phyloP scores from a whole-genome alignment of 208 protist species.

The Blechomonas ayalai region DNA sequence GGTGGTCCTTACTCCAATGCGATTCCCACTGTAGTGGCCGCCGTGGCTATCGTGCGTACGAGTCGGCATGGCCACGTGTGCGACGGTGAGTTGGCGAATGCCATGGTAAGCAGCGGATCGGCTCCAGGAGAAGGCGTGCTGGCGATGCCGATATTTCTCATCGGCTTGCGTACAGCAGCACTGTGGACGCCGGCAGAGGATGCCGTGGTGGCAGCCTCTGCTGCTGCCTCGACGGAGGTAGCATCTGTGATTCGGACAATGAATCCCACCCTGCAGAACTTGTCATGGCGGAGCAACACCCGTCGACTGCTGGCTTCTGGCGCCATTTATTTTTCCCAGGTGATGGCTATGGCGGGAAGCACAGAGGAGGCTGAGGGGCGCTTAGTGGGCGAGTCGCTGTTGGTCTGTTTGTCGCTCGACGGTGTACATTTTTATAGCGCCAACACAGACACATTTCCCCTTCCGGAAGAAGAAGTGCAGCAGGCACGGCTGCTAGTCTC shows the following conservation, averaged over 20 bases:
- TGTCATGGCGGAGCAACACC: conserved; percentile 6
- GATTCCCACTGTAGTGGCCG: conserved; percentile 24
- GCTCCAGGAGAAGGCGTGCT: conserved; percentile 5
- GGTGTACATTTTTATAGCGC: conserved; percentile 61
- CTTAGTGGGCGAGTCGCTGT: conserved; percentile 22
- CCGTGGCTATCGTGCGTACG: conserved; percentile 49
- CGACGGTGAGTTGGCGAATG: conserved; percentile 12
- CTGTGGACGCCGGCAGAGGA: conserved; percentile 11
- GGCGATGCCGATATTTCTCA: conserved; percentile 40
- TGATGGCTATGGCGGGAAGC: conserved; percentile 4
- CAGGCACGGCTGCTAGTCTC: neutral
- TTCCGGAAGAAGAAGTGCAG: neutral
- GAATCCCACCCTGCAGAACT: conserved; percentile 15
- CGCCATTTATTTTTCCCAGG: neutral
- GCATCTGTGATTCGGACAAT: neutral
- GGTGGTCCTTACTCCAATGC: too few species aligned
- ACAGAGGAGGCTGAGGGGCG: conserved; percentile 10
- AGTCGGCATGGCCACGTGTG: conserved; percentile 34
- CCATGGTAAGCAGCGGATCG: conserved; percentile 3
- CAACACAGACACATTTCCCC: too few species aligned
- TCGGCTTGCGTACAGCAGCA: conserved; percentile 24
- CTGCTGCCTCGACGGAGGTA: neutral
- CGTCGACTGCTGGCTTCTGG: neutral
- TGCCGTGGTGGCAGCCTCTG: neutral
- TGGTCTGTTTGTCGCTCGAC: conserved; percentile 53